Base-by-base conservation (phyloP, 129 eudicot species). In the Flaveria brownii region DNA sequence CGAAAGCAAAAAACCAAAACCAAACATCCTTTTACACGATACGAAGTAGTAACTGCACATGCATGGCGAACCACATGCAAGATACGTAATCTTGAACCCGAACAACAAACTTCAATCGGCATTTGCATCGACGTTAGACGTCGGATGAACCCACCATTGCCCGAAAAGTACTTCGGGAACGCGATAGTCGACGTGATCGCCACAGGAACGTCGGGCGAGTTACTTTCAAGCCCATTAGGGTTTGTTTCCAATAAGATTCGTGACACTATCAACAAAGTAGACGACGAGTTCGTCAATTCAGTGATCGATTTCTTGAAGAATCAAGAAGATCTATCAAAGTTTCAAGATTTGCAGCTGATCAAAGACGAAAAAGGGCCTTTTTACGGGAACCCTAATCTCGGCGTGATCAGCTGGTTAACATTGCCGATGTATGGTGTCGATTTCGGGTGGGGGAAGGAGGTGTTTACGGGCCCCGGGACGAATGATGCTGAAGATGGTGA, bases 401-500 rank as follows among this genome's bases (percentile, higher is more conserved):
- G 77, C 39, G 88, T 86, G 49, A 76, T 79, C 5, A 90, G 93
- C 39, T 88, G 96, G 91, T 14, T 80, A 12, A 82, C 70, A 0
- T 25, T 90, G 47, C 88, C 87, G 8, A 52, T 84, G 43, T 64
- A 65, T 17, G 91, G 82, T 13, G 5, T 86, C 9, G 85, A 90
- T 80, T 90, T 90, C 50, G 96, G 96, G 8, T 90, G 89, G 91
- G 90, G 90, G 12, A 80, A 72, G 46, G 85, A 83, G 73, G 2
- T 72, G 2, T 69, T 76, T 45, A 76, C 75, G 33, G 81, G 85
- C 9, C 83, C 85, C 18, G 81, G 81, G 52, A 75, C 77, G 15
- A 49, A 70, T 70, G 85, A 82, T 70, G 77, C 81, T 11, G 74
- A 69, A 50, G 85, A 81, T 76, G 85, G 85, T 9, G 85, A 82